These are phyloP conservation scores for Trametes versicolor DNA, from an alignment of 1,284 basidiomycete species.

Conservation along the genomic window DNA sequence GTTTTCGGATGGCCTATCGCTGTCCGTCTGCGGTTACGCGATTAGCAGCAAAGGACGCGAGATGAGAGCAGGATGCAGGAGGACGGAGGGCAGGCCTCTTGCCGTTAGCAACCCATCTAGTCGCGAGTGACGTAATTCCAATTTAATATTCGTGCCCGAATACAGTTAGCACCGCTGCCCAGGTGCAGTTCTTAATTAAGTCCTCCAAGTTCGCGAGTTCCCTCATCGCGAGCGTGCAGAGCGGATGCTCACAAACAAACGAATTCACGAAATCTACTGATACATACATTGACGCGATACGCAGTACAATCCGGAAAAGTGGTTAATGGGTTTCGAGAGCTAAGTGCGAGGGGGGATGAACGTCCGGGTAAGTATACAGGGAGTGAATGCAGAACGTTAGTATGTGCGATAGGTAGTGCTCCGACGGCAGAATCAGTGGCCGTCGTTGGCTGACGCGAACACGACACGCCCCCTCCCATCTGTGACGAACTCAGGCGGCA, in stretches of 20 bases:
- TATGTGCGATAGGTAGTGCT: not conserved
- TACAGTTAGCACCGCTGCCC: too few relatives aligned
- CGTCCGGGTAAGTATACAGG: constrained; percentile 2
- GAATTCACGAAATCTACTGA: constrained; percentile 8
- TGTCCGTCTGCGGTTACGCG: not conserved
- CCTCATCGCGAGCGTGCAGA: too few relatives aligned
- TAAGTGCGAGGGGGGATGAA: not conserved
- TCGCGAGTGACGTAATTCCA: too few relatives aligned
- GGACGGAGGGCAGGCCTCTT: too few relatives aligned
- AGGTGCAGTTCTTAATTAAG: too few relatives aligned
- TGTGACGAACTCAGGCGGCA: constrained; percentile 28
- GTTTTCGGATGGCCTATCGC: not conserved
- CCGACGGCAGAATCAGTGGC: not conserved
- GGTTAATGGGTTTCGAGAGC: not conserved
- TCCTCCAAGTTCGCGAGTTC: too few relatives aligned
- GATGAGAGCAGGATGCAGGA: too few relatives aligned
- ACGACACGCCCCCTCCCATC: constrained; percentile 35
- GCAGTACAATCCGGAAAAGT: not conserved
- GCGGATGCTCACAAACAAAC: not conserved
- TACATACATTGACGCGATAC: constrained; percentile 9
- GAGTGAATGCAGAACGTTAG: not conserved
- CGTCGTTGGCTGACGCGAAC: constrained; percentile 20
- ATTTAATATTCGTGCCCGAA: too few relatives aligned
- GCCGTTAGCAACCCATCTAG: too few relatives aligned
- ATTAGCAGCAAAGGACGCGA: not conserved